Base-by-base conservation (phyloP, 1,284 basidiomycete genomes). In the Trichosporon sp. region DNA sequence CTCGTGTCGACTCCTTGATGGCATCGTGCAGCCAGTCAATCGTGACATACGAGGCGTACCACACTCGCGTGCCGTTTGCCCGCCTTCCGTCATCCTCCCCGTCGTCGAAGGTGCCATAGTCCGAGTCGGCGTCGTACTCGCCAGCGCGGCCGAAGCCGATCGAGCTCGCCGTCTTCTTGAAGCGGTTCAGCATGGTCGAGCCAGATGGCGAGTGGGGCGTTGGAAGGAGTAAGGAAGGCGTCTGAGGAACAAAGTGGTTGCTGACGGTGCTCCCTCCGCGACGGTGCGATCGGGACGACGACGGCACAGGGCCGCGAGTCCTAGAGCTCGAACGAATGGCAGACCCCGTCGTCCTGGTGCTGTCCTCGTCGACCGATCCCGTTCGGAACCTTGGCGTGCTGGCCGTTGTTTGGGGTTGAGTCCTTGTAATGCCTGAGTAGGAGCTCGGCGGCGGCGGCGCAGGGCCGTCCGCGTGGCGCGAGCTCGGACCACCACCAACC, bases 21-120 rank as follows among this genome's bases (percentile, higher is more conserved):
- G 90, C 86, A 80, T 95, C 92, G 74, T 95, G 92, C 58, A 95
- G 83, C 92, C 92, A 95, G 78, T 95, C 92, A 37, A 78, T 79
- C 14, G 75, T 80, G 16, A 77, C 75, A 60, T 75, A 80, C 6
- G 74, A 91, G 37, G 89, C 88, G 78, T 94, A 95, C 92, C 92
- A 95, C 31, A 95, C 91, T 36, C 92, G 88, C 58, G 91, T 87
- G 32, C 92, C 92, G 69, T 95, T 95, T 46, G 87, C 87, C 85
- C 52, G 87, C 61, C 70, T 71, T 4, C 73, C 74, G 46, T 76
- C 84, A 69, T 88, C 87, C 33, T 78, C 72, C 31, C 72, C 74
- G 14, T 79, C 74, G 59, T 79, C 77, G 21, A 72, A 68, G 14
- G 68, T 66, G 21, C 65, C 67, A 19, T 62, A 63, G 21, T 67